Evolutionary conservation across 2,329 filamentous ascomycete species (phyloP), one percentile per base, ranked within the genome.

Genomic region (Colletotrichum chlorophyti): DNA sequence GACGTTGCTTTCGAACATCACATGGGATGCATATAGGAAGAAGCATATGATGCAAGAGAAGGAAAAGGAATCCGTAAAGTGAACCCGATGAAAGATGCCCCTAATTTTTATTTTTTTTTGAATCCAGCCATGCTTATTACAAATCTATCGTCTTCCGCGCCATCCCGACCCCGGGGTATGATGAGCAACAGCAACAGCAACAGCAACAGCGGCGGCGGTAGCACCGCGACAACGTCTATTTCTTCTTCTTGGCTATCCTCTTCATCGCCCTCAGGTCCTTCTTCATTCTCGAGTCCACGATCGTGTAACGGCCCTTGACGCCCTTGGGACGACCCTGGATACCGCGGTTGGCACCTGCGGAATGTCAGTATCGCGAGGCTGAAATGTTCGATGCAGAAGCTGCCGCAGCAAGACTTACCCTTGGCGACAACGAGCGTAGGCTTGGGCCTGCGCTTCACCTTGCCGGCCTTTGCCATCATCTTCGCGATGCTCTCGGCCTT

Each of bases 281-380:
- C 86, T 97, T 97, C 87, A 97, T 86, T 66, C 95, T 84, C 12
- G 91, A 80, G 77, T 98, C 94, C 52, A 99, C 94, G 82, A 99
- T 96, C 82, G 96, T 96, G 74, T 99, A 99, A 65, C 91, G 89
- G 32, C 94, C 94, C 84, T 97, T 97, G 21, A 97, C 92, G 59
- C 94, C 95, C 73, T 87, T 90, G 3, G 95, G 95, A 66, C 94
- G 83, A 17, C 93, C 94, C 71, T 90, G 86, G 70, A 96, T 87
- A 69, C 92, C 94, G 65, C 87, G 89, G 74, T 98, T 97, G 47
- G 84, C 38, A 40, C 61, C 61, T 63, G 42, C 7, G 17, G 8
- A 19, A 15, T 24, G 45, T 62, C 50, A 62, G 55, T 34, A 41
- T 21, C 9, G 17, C 15, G 9, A 10, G 23, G 14, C 10, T 32